Evolutionary conservation across 306 rosid species (phyloP), one percentile per base, ranked within the genome.

Genomic region (Pterocarpus macrocarpus): DNA sequence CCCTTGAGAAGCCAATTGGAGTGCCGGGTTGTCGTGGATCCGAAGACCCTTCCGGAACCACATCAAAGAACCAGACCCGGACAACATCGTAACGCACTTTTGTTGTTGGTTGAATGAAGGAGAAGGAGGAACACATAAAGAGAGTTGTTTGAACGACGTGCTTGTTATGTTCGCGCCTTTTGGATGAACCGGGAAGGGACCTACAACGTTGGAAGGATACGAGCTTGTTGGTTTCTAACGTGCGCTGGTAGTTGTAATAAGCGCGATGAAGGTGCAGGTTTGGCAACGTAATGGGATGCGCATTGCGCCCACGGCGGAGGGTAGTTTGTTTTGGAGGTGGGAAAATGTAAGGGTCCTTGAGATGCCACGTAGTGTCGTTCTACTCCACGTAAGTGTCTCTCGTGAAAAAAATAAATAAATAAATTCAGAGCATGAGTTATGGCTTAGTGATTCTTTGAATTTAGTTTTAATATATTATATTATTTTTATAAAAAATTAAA

Each of bases 41-140:
- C 99, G 81, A 10, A 95, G 82, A 11, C 99, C 99, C 82, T 95
- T 95, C 7, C 97, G 91, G 80, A 95, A 95, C 97, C 97, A 95
- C 62, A 95, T 53, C 7, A 95, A 61, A 7, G 97, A 91, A 82
- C 81, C 86, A 79, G 94, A 89, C 63, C 89, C 91, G 70, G 87
- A 64, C 10, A 82, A 78, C 90, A 84, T 91, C 63, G 56, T 36
- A 69, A 43, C 28, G 28, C 28, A 22, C 28, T 22, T 22, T 22
- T 22, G 28, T 22, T 65, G 52, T 49, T 58, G 10, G 64, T 61
- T 41, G 61, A 13, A 35, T 16, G 22, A 56, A 38, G 49, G 50
- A 33, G 73, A 61, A 35, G 72, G 22, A 53, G 50, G 12, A 45
- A 22, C 28, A 22, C 28, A 22, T 22, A 22, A 22, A 22, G 28